These are phyloP conservation scores for Caryopteris hybrid DNA, from an alignment of 305 asterid genomes.

Conservation along the genomic window DNA sequence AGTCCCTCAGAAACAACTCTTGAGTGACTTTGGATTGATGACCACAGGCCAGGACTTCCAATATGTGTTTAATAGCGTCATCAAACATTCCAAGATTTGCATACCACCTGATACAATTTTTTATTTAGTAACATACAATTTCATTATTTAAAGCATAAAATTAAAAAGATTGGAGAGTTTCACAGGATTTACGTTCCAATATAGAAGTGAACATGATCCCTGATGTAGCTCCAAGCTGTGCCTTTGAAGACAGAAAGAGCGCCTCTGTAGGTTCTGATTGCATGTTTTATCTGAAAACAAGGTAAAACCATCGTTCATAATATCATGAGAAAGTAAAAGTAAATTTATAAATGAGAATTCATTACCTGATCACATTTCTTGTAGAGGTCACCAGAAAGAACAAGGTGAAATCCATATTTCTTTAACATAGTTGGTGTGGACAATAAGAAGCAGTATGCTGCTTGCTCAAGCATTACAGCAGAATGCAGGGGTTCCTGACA, in stretches of 20 bases:
- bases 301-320: slow-evolving; percentile 24
- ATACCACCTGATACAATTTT: slow-evolving; percentile 79
- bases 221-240: slow-evolving; percentile 84
- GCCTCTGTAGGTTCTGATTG: slow-evolving; percentile 84
- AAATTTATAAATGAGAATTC: slow-evolving; percentile 13
- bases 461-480: slow-evolving; percentile 99
- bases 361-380: slow-evolving; percentile 93
- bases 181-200: slow-evolving; percentile 79
- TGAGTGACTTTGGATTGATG: slow-evolving; percentile 87
- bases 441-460: slow-evolving; percentile 91
- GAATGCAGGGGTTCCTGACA: slow-evolving; percentile 82
- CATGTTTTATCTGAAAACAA: slow-evolving; percentile 75
- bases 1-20: slow-evolving; percentile 83
- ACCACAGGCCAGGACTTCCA: slow-evolving; percentile 86
- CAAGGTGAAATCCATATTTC: slow-evolving; percentile 97
- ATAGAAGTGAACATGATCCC: slow-evolving; percentile 95
- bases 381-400: slow-evolving; percentile 97
- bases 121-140: slow-evolving; percentile 19
- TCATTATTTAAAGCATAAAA: not conserved
- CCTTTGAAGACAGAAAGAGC: slow-evolving; percentile 93
- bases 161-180: slow-evolving; percentile 8
- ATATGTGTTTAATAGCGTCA: slow-evolving; percentile 78
- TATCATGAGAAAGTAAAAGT: slow-evolving; percentile 16
- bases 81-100: slow-evolving; percentile 86
- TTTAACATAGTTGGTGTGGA: slow-evolving; percentile 76